Evolutionary conservation across 257 asterid species (phyloP).

Genomic region (Nicotiana otophora): DNA sequence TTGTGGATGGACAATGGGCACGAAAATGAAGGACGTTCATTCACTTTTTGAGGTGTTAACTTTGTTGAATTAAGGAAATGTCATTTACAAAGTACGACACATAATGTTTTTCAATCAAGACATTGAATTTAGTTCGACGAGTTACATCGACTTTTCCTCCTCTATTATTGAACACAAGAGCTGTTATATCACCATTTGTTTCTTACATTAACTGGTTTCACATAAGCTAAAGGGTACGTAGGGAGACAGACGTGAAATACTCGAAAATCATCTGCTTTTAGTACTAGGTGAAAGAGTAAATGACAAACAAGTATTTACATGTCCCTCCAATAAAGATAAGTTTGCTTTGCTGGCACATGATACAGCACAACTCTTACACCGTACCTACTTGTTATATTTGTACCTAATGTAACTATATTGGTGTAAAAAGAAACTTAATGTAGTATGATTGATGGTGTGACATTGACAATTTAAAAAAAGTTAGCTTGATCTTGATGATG

Average conservation of each 20-base stretch:
- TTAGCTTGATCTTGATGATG: neutral
- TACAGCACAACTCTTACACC: neutral
- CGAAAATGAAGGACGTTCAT: neutral
- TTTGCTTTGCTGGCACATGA: neutral
- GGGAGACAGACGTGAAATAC: slow-evolving; percentile 1
- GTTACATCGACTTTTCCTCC: neutral
- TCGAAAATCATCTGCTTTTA: neutral
- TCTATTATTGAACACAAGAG: neutral
- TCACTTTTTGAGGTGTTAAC: neutral
- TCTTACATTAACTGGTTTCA: neutral
- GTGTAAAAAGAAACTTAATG: neutral
- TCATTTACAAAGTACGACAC: neutral
- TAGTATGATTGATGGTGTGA: neutral
- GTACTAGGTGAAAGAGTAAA: neutral
- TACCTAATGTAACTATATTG: neutral
- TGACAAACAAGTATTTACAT: neutral
- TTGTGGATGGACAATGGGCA: neutral
- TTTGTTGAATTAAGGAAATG: neutral
- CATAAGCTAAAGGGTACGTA: neutral
- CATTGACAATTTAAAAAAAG: neutral
- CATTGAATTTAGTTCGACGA: neutral
- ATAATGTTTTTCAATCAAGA: neutral
- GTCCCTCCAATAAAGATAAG: neutral
- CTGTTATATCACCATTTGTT: neutral
- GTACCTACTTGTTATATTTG: neutral